Evolutionary conservation across 257 asterid species (phyloP).

Genomic region (Solanum bulbocastanum): DNA sequence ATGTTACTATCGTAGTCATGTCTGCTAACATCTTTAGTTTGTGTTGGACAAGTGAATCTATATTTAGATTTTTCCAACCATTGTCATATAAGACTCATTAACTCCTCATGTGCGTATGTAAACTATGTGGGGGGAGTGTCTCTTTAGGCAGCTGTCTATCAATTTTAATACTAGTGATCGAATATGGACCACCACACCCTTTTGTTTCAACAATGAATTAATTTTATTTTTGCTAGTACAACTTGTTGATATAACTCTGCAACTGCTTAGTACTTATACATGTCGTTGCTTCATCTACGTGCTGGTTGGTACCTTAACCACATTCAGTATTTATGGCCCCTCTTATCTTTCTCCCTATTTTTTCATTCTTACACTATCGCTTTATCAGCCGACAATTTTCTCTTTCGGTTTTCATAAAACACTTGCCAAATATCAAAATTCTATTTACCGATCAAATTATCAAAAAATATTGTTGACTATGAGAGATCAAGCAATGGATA

Average conservation of each 20-base stretch:
- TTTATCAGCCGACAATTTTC: background rate
- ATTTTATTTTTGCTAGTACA: background rate
- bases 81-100: background rate
- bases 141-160: constrained; percentile 9
- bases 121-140: background rate
- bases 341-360: background rate
- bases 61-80: background rate
- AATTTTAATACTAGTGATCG: background rate
- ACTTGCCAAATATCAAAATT: background rate
- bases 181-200: background rate
- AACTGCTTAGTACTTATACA: background rate
- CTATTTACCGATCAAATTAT: background rate
- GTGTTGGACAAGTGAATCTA: background rate
- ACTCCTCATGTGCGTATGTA: background rate
- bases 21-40: background rate
- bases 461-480: background rate
- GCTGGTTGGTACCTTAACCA: constrained; percentile 47
- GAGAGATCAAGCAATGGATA: background rate
- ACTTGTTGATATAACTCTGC: constrained; percentile 1
- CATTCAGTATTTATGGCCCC: constrained; percentile 3
- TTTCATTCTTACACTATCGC: background rate
- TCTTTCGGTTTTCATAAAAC: background rate
- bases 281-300: background rate
- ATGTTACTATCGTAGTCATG: background rate
- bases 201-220: background rate